A percentile compares a stretch with the other conserved stretches of the same genome.
Conservation (phyloP, 768 basidiomycete species). For the Lactifluus volemus region DNA sequence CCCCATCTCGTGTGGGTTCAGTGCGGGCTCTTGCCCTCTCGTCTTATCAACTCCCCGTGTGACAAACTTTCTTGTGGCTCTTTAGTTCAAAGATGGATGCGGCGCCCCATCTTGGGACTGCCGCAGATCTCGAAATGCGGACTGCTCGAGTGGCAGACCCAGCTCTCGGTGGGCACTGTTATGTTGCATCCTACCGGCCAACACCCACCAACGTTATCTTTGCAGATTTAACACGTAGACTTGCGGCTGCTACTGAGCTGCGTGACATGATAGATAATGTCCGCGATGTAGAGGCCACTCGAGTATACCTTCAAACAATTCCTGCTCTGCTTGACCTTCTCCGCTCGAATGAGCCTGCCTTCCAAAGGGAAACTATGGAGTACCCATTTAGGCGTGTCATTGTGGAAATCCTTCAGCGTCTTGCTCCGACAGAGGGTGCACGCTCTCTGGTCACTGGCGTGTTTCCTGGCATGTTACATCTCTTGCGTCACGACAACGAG, state of each 20-base stretch:
- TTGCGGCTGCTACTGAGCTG: slow-evolving; percentile 64
- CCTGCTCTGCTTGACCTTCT: slow-evolving; percentile 66
- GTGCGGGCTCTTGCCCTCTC: not conserved
- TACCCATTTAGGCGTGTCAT: slow-evolving; percentile 81
- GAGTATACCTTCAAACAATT: slow-evolving; percentile 63
- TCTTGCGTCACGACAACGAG: slow-evolving; percentile 88
- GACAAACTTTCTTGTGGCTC: not conserved
- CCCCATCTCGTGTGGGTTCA: slow-evolving; percentile 4
- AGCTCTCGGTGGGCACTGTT: slow-evolving; percentile 44
- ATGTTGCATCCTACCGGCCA: slow-evolving; percentile 3
- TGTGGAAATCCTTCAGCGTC: slow-evolving; percentile 82
- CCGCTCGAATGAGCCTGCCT: slow-evolving; percentile 56
- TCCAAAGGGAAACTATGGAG: slow-evolving; percentile 57
- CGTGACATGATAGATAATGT: slow-evolving; percentile 76
- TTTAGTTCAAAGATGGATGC: slow-evolving; percentile 31
- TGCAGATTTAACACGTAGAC: slow-evolving; percentile 63
- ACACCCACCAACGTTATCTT: not conserved
- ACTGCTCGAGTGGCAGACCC: slow-evolving; percentile 71
- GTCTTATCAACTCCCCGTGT: not conserved
- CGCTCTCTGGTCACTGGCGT: slow-evolving; percentile 58
- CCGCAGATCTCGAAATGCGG: slow-evolving; percentile 59
- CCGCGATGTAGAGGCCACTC: slow-evolving; percentile 62
- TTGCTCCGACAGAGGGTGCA: slow-evolving; percentile 75
- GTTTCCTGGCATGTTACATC: slow-evolving; percentile 72
- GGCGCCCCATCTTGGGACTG: slow-evolving; percentile 35